Conservation (phyloP, 2,329 filamentous ascomycete genomes). For the Cytospora chrysosperma region DNA sequence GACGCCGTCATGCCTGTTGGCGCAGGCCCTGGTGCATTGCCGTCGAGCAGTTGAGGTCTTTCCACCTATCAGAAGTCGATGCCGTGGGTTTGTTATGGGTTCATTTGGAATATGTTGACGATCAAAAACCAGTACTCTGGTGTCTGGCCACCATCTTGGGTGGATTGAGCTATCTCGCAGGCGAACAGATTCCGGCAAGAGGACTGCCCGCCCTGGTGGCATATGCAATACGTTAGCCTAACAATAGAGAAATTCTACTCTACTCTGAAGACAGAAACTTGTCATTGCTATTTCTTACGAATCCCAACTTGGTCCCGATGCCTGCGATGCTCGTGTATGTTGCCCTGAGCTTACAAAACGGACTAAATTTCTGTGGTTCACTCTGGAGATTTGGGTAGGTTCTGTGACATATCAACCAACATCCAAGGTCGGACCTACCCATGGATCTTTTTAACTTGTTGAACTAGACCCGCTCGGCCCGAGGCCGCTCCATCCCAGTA, state of each 20-base stretch:
- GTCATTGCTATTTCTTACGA: not conserved
- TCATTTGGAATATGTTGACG: not conserved
- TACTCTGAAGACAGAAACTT: not conserved
- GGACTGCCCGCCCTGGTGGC: not conserved
- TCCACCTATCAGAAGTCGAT: not conserved
- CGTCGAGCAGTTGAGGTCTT: not conserved
- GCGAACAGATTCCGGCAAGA: not conserved
- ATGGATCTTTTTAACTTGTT: too few relatives aligned
- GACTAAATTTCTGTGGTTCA: too few relatives aligned
- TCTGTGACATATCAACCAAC: too few relatives aligned
- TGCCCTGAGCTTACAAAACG: too few relatives aligned
- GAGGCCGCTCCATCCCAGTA: too few relatives aligned
- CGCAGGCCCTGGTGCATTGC: not conserved
- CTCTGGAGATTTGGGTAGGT: too few relatives aligned
- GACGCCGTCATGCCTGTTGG: not conserved
- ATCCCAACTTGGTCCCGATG: too few relatives aligned
- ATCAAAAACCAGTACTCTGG: too few relatives aligned
- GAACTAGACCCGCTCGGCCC: too few relatives aligned
- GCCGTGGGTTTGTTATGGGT: not conserved
- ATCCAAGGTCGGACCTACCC: too few relatives aligned
- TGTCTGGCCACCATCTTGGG: not conserved
- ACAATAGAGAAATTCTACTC: not conserved
- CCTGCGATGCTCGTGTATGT: not conserved
- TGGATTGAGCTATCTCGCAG: not conserved
- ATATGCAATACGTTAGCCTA: not conserved